Percentiles rank a stretch among this genome's conserved stretches.
These are phyloP conservation scores for Boletellus emodensis DNA, from an alignment of 768 basidiomycete species.

Conservation along the genomic window DNA sequence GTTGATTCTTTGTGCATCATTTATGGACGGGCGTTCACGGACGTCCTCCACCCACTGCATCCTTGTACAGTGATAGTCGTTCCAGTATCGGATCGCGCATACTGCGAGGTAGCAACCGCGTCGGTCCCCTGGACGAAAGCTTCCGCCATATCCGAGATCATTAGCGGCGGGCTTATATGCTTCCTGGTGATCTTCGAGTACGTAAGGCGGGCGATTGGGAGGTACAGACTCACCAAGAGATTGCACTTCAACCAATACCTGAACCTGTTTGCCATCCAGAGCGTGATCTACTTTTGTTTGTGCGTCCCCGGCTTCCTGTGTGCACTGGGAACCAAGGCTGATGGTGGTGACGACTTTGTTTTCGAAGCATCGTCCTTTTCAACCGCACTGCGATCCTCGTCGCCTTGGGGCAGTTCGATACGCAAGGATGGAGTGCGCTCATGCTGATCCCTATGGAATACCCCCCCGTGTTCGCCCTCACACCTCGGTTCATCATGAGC, in stretches of 20 bases:
- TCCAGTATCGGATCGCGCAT: background rate
- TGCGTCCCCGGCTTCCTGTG: background rate
- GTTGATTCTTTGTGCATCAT: background rate
- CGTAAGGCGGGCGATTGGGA: background rate
- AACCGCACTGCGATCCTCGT: constrained; percentile 4
- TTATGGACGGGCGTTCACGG: background rate
- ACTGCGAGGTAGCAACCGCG: constrained; percentile 1
- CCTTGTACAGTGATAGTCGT: background rate
- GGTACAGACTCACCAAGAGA: constrained; percentile 1
- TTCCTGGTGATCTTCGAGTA: constrained; percentile 2
- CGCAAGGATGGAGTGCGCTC: background rate
- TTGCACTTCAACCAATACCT: constrained; percentile 9
- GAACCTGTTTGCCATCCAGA: constrained; percentile 3
- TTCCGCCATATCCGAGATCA: background rate
- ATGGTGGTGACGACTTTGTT: background rate
- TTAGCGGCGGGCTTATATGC: constrained; percentile 3
- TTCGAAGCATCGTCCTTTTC: constrained; percentile 3
- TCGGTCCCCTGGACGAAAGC: constrained; percentile 2
- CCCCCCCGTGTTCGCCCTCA: constrained; percentile 6
- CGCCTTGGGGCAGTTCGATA: constrained; percentile 1
- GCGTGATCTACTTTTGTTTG: constrained; percentile 12
- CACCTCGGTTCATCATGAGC: constrained; percentile 11
- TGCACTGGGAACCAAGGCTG: background rate
- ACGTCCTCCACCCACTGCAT: background rate
- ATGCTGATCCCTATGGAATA: constrained; percentile 2